These are phyloP conservation scores for Fonsecaea multimorphosa DNA, from an alignment of 2,329 filamentous ascomycete genomes.

Conservation along the genomic window DNA sequence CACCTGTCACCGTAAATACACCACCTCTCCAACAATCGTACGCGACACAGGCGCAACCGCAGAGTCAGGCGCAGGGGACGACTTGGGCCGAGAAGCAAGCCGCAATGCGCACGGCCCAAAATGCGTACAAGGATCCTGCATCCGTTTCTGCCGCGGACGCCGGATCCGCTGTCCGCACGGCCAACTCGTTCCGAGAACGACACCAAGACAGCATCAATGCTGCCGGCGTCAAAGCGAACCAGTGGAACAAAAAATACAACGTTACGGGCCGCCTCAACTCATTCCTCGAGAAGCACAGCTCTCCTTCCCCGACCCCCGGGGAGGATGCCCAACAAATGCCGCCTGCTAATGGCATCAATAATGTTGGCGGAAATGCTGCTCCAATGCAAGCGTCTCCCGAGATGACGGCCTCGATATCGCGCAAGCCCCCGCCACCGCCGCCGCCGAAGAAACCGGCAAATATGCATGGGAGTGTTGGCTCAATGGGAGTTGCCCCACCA, in stretches of 20 bases:
- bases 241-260: constrained; percentile 67
- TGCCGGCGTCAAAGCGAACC: constrained; percentile 64
- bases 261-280: constrained; percentile 57
- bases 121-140: constrained; percentile 66
- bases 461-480: constrained; percentile 47
- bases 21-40: constrained; percentile 3
- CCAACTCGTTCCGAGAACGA: constrained; percentile 69
- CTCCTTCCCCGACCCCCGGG: constrained; percentile 45
- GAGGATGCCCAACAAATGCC: constrained; percentile 33
- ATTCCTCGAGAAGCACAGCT: constrained; percentile 51
- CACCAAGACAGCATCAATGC: constrained; percentile 71
- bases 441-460: constrained; percentile 61
- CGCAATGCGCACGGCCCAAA: constrained; percentile 65
- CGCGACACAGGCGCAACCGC: background rate
- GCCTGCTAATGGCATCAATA: constrained; percentile 25
- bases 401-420: constrained; percentile 43
- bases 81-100: constrained; percentile 66
- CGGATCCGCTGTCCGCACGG: constrained; percentile 63
- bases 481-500: constrained; percentile 48
- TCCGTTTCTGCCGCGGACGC: constrained; percentile 67
- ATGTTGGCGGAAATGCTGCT: constrained; percentile 27
- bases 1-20: background rate
- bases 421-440: constrained; percentile 63
- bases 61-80: constrained; percentile 43
- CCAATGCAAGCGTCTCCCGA: constrained; percentile 38